Conservation (phyloP, 192 early-diverging fungal species). For the Lobosporangium transversale region DNA sequence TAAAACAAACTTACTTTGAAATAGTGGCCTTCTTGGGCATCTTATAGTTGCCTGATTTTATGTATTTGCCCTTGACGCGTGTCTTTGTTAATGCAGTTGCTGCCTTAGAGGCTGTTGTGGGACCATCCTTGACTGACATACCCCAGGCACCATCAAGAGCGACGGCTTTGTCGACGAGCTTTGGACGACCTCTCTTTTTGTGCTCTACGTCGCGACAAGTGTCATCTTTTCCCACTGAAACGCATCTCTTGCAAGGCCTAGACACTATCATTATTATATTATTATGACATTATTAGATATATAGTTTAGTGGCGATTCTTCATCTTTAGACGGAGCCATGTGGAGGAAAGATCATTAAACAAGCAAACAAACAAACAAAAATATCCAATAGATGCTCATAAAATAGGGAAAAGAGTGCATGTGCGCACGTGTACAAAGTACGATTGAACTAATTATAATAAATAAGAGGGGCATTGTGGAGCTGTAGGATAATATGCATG, state of each 20-base stretch:
- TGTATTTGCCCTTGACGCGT: constrained; percentile 34
- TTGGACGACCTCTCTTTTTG: constrained; percentile 88
- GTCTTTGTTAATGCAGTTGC: constrained; percentile 19
- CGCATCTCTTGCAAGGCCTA: constrained; percentile 84
- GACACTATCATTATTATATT: constrained; percentile 52
- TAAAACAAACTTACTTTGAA: constrained; percentile 36
- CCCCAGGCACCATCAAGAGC: constrained; percentile 38
- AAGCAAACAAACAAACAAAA: too few relatives aligned
- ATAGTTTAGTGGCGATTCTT: too few relatives aligned
- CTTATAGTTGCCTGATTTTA: constrained; percentile 49
- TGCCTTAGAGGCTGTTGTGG: constrained; percentile 22
- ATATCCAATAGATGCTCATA: too few relatives aligned
- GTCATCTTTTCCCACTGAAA: constrained; percentile 75
- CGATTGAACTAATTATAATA: too few relatives aligned
- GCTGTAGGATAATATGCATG: too few relatives aligned
- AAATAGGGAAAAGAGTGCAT: too few relatives aligned
- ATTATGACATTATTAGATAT: background rate
- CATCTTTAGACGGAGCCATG: too few relatives aligned
- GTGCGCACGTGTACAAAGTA: too few relatives aligned
- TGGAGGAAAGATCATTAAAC: too few relatives aligned
- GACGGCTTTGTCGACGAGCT: constrained; percentile 69
- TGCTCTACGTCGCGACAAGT: constrained; percentile 89
- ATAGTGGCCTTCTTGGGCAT: constrained; percentile 23
- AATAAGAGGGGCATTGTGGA: too few relatives aligned
- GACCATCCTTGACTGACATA: constrained; percentile 25